These are phyloP conservation scores for Sclerospora graminicola DNA, from an alignment of 352 stramenopile genomes.

Conservation along the genomic window DNA sequence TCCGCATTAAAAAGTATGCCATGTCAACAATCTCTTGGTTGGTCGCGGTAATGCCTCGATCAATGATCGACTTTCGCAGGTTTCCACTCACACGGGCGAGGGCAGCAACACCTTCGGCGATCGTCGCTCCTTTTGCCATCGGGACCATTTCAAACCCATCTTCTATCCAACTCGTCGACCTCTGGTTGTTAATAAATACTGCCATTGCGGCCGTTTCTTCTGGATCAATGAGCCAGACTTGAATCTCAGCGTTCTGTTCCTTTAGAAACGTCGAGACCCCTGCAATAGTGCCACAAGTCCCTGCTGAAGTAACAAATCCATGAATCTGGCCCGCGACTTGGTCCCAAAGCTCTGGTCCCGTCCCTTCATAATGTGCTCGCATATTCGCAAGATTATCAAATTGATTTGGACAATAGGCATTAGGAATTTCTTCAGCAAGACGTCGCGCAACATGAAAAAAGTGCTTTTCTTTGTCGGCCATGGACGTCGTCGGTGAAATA, in stretches of 20 bases:
- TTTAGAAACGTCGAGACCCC: slow-evolving; percentile 91
- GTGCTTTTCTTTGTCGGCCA: slow-evolving; percentile 56
- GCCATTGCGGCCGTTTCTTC: slow-evolving; percentile 81
- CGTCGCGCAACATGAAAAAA: slow-evolving; percentile 68
- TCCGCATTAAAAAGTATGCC: slow-evolving; percentile 81
- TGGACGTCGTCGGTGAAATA: slow-evolving; percentile 44
- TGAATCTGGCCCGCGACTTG: slow-evolving; percentile 86
- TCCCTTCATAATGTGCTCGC: slow-evolving; percentile 59
- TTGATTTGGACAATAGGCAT: slow-evolving; percentile 48
- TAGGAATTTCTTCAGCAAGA: slow-evolving; percentile 24
- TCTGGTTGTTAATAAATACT: slow-evolving; percentile 65
- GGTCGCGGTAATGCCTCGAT: slow-evolving; percentile 86
- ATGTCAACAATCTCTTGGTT: slow-evolving; percentile 93
- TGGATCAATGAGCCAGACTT: slow-evolving; percentile 71
- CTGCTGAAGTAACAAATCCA: slow-evolving; percentile 84
- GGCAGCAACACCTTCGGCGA: slow-evolving; percentile 89
- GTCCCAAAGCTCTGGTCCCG: slow-evolving; percentile 83
- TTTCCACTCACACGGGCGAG: slow-evolving; percentile 90
- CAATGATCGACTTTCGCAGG: slow-evolving; percentile 80
- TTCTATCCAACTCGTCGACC: slow-evolving; percentile 61
- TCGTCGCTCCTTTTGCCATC: slow-evolving; percentile 74
- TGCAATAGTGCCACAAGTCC: slow-evolving; percentile 89
- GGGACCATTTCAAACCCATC: slow-evolving; percentile 85
- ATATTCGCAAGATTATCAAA: slow-evolving; percentile 78
- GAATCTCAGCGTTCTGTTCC: slow-evolving; percentile 44